A percentile compares a stretch with the other conserved stretches of the same genome.
These are phyloP conservation scores for Pyrenula aspistea DNA, from an alignment of 495 filamentous ascomycete genomes.

Conservation along the genomic window DNA sequence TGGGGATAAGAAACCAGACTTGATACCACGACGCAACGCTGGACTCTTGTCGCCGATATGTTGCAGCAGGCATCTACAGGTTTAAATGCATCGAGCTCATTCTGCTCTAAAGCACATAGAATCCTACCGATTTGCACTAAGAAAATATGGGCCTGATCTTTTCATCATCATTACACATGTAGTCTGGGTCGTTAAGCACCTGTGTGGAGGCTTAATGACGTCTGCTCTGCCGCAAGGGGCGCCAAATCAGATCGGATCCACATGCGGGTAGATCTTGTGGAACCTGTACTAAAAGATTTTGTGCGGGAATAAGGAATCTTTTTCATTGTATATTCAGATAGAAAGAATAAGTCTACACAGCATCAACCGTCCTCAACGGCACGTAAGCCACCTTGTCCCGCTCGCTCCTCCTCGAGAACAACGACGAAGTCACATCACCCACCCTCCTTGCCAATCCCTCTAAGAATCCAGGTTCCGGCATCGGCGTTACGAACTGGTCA, in stretches of 20 bases:
- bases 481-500: slow-evolving; percentile 3
- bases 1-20: not conserved
- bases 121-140: no score
- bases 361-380: slow-evolving; percentile 37
- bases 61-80: not conserved
- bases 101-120: no score
- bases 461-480: slow-evolving; percentile 4
- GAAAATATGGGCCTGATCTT: not conserved
- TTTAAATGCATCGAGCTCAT: no score
- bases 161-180: not conserved
- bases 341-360: slow-evolving; percentile 2
- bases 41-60: not conserved
- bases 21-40: not conserved
- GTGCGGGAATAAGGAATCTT: not conserved
- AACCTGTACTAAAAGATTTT: no score
- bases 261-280: no score
- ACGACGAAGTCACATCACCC: slow-evolving; percentile 20
- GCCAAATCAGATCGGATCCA: not conserved
- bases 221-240: not conserved
- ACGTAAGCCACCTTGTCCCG: slow-evolving; percentile 45
- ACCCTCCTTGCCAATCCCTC: slow-evolving; percentile 23
- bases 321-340: not conserved
- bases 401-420: slow-evolving; percentile 19
- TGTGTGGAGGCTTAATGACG: not conserved
- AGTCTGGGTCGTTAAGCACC: not conserved